A percentile compares a stretch with the other conserved stretches of the same genome.
Conservation (phyloP, 495 filamentous ascomycete species). For the Neurospora sp. region DNA sequence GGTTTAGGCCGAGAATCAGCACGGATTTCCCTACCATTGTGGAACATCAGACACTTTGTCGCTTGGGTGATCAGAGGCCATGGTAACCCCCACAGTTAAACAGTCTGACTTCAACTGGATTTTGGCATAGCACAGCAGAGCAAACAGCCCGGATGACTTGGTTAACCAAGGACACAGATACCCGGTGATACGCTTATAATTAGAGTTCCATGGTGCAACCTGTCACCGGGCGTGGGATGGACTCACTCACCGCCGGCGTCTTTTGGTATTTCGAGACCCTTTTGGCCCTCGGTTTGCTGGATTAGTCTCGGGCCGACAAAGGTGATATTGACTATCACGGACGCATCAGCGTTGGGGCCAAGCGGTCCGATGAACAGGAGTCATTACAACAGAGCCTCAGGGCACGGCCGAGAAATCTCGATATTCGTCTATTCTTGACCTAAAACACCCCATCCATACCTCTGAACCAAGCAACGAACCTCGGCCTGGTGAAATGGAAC, state of each 20-base stretch:
- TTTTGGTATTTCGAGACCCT: background rate
- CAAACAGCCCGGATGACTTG: background rate
- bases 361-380: background rate
- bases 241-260: background rate
- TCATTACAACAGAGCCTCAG: background rate
- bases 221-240: background rate
- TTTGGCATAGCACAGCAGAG: background rate
- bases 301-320: background rate
- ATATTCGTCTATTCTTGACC: background rate
- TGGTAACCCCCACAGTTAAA: background rate
- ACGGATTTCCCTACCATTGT: background rate
- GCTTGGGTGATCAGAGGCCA: background rate
- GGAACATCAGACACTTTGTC: background rate
- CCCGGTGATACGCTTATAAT: background rate
- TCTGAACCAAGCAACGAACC: background rate
- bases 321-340: background rate
- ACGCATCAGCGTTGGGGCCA: background rate
- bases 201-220: background rate
- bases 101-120: background rate
- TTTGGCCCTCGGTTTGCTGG: background rate
- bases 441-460: background rate
- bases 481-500: background rate
- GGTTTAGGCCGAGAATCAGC: background rate
- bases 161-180: background rate
- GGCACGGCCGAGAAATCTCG: background rate